Percentiles rank a stretch among this genome's conserved stretches.
Conservation (phyloP, 1,284 basidiomycete species). For the Afroboletus lepidellus region DNA sequence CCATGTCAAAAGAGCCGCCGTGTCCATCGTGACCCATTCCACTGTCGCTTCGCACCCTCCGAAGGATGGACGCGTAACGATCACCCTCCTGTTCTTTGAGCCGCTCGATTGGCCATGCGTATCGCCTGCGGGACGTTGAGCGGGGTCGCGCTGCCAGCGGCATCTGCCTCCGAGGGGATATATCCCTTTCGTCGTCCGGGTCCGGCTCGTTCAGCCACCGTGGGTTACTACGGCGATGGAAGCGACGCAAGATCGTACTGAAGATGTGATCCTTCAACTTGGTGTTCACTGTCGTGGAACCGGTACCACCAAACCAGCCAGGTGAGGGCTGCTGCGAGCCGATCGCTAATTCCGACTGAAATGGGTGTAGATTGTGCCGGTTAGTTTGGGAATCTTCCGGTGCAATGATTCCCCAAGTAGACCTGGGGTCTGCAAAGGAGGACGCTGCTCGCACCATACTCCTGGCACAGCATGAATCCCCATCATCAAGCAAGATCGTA, state of each 20-base stretch:
- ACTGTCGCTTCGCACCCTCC: conserved; percentile 64
- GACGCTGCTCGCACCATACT: conserved; percentile 19
- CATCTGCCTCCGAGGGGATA: conserved; percentile 46
- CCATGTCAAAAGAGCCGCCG: conserved; percentile 48
- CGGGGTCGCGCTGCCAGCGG: conserved; percentile 33
- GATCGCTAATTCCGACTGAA: conserved; percentile 39
- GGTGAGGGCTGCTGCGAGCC: conserved; percentile 36
- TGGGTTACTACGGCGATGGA: conserved; percentile 52
- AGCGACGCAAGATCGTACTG: conserved; percentile 75
- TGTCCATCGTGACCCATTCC: conserved; percentile 37
- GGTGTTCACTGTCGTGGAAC: conserved; percentile 89
- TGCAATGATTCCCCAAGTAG: conserved; percentile 21
- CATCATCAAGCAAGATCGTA: conserved; percentile 36
- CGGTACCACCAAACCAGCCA: conserved; percentile 78
- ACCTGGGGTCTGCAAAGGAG: conserved; percentile 23
- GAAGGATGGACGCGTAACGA: conserved; percentile 40
- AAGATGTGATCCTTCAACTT: conserved; percentile 93
- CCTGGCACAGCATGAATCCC: conserved; percentile 51
- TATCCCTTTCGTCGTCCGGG: conserved; percentile 45
- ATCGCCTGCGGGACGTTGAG: conserved; percentile 36
- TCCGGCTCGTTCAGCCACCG: conserved; percentile 33
- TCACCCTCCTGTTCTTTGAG: conserved; percentile 36
- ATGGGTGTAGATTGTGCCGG: conserved; percentile 36
- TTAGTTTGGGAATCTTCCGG: conserved; percentile 36
- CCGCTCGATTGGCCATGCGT: conserved; percentile 38